Evolutionary conservation across 208 protist genomes (phyloP).

Genomic region (Herpetomonas tarakana): DNA sequence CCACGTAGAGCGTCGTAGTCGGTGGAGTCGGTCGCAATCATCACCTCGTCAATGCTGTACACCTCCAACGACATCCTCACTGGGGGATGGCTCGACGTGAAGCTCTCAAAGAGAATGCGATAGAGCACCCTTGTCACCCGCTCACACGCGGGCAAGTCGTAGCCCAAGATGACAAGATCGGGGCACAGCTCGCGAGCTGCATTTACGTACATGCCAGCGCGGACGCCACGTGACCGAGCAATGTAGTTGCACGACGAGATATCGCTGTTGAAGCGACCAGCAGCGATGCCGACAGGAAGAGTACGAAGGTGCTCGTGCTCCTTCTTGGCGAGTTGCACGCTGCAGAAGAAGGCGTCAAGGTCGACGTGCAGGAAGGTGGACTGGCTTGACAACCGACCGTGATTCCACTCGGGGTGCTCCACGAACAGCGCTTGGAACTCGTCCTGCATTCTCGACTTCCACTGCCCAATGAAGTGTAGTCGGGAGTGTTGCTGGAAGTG

Average conservation of each 20-base stretch:
- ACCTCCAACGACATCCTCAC: constrained; percentile 78
- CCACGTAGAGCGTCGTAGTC: constrained; percentile 37
- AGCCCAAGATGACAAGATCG: constrained; percentile 81
- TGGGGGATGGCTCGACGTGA: constrained; percentile 12
- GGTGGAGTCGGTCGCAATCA: constrained; percentile 74
- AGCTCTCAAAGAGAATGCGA: constrained; percentile 67
- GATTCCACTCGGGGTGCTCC: constrained; percentile 65
- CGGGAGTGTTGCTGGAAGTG: constrained; percentile 88
- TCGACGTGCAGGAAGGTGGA: constrained; percentile 85
- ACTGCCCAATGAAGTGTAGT: constrained; percentile 94
- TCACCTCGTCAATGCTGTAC: constrained; percentile 88
- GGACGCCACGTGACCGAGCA: constrained; percentile 80
- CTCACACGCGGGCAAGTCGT: constrained; percentile 86
- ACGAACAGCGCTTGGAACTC: constrained; percentile 56
- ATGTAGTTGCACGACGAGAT: constrained; percentile 94
- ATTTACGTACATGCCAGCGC: constrained; percentile 91
- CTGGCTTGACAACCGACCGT: constrained; percentile 55
- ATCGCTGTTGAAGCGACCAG: constrained; percentile 83
- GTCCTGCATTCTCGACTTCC: constrained; percentile 79
- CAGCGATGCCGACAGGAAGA: constrained; percentile 85
- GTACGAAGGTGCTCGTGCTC: constrained; percentile 71
- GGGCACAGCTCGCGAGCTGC: constrained; percentile 81
- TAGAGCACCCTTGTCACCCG: constrained; percentile 63
- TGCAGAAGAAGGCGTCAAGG: constrained; percentile 96
- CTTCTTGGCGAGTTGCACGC: constrained; percentile 79